Base-by-base conservation (phyloP, 2,329 filamentous ascomycete species). In the Colletotrichum brevisporum region DNA sequence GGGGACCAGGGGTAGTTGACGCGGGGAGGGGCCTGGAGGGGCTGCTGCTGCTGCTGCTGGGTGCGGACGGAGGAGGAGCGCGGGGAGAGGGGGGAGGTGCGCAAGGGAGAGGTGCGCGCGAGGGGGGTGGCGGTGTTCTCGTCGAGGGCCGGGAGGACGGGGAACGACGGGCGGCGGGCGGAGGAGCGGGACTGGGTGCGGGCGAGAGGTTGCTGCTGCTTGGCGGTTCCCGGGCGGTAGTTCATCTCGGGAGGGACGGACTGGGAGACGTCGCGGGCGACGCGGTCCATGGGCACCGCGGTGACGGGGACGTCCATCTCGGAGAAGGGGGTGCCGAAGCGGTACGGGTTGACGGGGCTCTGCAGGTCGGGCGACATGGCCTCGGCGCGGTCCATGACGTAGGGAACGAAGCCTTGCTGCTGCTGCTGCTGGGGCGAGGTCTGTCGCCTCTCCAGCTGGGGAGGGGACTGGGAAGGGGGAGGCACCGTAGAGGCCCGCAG, bases 211-310 rank as follows among this genome's bases (percentile, higher is more conserved):
- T 71, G 74, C 74, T 68, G 74, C 70, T 78, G 75, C 67, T 76
- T 67, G 77, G 78, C 69, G 78, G 41, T 48, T 24, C 63, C 76
- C 50, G 83, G 78, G 39, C 90, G 89, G 83, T 92, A 97, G 78
- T 90, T 91, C 94, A 98, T 97, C 81, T 97, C 91, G 6, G 95
- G 95, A 51, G 95, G 95, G 0, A 98, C 95, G 5, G 95, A 98
- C 79, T 97, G 94, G 27, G 94, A 97, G 54, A 86, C 84, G 76
- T 96, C 92, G 58, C 95, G 92, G 52, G 91, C 86, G 39, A 97
- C 85, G 6, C 93, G 93, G 0, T 91, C 93, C 16, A 90, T 75
- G 1, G 89, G 89, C 51, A 95, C 84, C 3, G 91, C 88, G 1
- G 93, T 96, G 68, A 97, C 82, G 0, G 95, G 95, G 13, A 95